These are phyloP conservation scores for Colletotrichum tabaci DNA, from an alignment of 2,329 filamentous ascomycete genomes.

Conservation along the genomic window DNA sequence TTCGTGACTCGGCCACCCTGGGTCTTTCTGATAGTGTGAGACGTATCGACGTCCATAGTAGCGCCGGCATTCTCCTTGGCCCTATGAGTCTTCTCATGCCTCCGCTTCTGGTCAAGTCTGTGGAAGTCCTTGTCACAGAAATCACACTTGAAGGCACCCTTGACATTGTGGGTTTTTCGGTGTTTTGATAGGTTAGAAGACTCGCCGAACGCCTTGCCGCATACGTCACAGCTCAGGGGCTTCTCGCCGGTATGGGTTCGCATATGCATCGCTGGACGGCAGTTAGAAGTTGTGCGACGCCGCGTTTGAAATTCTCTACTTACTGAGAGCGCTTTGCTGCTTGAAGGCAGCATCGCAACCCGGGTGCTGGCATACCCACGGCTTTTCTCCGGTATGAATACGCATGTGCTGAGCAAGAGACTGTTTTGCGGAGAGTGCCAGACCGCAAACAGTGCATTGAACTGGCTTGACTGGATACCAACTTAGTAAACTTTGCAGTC, in stretches of 20 bases:
- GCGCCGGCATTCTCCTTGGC: constrained; percentile 45
- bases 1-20: constrained; percentile 20
- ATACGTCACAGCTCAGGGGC: constrained; percentile 71
- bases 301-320: constrained; percentile 46
- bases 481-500: constrained; percentile 46
- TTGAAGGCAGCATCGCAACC: constrained; percentile 73
- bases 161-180: constrained; percentile 71
- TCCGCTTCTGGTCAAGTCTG: constrained; percentile 72
- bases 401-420: constrained; percentile 77
- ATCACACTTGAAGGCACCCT: constrained; percentile 66
- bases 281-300: constrained; percentile 8
- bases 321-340: constrained; percentile 78
- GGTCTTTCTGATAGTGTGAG: constrained; percentile 6
- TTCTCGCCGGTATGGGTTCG: constrained; percentile 77
- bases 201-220: constrained; percentile 73
- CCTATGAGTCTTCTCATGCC: constrained; percentile 61
- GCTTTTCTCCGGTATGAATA: constrained; percentile 76
- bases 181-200: constrained; percentile 79
- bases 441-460: constrained; percentile 68
- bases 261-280: constrained; percentile 72
- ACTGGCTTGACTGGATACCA: constrained; percentile 70
- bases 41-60: constrained; percentile 13
- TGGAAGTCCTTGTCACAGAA: constrained; percentile 72
- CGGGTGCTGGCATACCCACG: constrained; percentile 68
- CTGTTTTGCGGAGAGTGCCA: constrained; percentile 76